Base-by-base conservation (phyloP, 805 yeast species). In the Spathaspora arborariae region DNA sequence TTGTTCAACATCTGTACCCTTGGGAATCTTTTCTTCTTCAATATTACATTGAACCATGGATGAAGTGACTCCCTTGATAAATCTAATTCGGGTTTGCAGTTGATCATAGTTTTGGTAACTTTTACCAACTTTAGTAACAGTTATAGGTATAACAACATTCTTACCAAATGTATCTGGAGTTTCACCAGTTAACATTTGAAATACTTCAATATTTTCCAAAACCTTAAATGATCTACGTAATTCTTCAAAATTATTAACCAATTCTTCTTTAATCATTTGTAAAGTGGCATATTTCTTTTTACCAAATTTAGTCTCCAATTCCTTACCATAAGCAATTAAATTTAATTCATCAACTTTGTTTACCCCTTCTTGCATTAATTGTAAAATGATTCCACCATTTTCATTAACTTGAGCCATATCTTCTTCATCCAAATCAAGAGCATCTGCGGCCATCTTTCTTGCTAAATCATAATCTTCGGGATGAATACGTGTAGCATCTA, bases 401-500 rank as follows among this genome's bases (percentile, higher is more conserved):
- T 82, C 85, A 59, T 88, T 91, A 41, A 84, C 64, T 47, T 85
- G 91, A 2, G 83, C 85, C 58, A 88, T 75, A 53, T 90, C 96
- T 64, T 92, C 98, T 58, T 95, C 99, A 57, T 90, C 97, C 53
- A 91, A 78, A 62, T 92, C 99, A 53, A 94, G 76, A 1, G 99
- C 98, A 72, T 94, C 99, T 1, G 96, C 94, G 6, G 97, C 98
- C 91, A 94, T 94, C 64, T 94, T 94, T 43, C 94, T 81, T 2
- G 97, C 98, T 55, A 94, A 75, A 53, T 88, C 96, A 63, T 94
- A 94, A 68, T 94, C 99, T 66, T 94, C 98, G 6, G 98, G 98
- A 58, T 94, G 99, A 41, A 94, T 90, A 69, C 99, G 80, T 0
- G 99, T 94, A 43, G 94, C 91, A 64, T 94, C 99, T 55, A 94